Conservation (phyloP, 306 rosid species). For the Trifolium repens region DNA sequence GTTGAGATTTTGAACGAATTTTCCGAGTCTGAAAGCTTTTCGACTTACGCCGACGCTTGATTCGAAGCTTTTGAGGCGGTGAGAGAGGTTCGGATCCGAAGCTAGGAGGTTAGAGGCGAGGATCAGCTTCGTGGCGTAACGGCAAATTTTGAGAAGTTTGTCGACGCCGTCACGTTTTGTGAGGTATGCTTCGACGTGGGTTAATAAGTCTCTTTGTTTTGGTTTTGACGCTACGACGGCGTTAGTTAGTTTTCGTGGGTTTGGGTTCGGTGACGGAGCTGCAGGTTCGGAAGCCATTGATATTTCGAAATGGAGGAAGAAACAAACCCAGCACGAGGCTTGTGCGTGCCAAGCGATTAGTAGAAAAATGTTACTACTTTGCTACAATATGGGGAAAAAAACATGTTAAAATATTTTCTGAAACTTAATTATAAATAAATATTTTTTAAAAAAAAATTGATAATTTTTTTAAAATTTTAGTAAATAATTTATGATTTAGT, state of each 20-base stretch:
- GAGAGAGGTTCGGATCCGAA: conserved; percentile 52
- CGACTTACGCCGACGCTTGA: conserved; percentile 89
- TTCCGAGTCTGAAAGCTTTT: conserved; percentile 88
- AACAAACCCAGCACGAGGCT: too few species aligned
- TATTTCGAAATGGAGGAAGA: not conserved
- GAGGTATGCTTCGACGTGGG: conserved; percentile 77
- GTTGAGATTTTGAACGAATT: conserved; percentile 86
- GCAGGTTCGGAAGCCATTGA: conserved; percentile 59
- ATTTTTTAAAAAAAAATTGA: too few species aligned
- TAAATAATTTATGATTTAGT: too few species aligned
- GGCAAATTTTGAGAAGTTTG: conserved; percentile 84
- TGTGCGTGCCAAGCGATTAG: not conserved
- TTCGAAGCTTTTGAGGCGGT: conserved; percentile 78
- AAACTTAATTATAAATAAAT: too few species aligned
- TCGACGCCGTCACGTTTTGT: conserved; percentile 94
- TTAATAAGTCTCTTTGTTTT: conserved; percentile 61
- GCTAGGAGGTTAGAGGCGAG: conserved; percentile 66
- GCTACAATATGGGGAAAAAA: not conserved
- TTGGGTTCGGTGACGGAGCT: conserved; percentile 26
- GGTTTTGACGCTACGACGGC: not conserved
- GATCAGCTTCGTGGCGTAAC: conserved; percentile 77
- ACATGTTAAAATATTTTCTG: not conserved
- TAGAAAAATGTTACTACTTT: not conserved
- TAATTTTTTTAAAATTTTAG: too few species aligned
- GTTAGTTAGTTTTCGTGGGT: not conserved